A percentile compares a stretch with the other conserved stretches of the same genome.
These are phyloP conservation scores for Daucus carota DNA, from an alignment of 129 eudicot genomes.

Conservation along the genomic window DNA sequence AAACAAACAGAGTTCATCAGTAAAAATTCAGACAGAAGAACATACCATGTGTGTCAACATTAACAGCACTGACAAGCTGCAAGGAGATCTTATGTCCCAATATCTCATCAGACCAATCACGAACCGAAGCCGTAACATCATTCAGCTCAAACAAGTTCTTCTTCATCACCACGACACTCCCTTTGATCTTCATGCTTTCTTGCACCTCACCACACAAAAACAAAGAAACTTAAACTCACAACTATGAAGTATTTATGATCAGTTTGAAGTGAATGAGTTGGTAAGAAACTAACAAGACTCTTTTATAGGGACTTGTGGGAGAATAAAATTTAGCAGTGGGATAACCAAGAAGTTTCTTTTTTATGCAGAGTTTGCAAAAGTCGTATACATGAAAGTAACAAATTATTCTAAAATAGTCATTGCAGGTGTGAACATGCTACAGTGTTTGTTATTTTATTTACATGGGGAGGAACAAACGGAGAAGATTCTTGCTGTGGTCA, in stretches of 20 bases:
- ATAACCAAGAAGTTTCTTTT: background rate
- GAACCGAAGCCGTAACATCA: slow-evolving; percentile 21
- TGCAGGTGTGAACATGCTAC: background rate
- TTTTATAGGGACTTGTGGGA: slow-evolving; percentile 4
- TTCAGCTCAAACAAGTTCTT: slow-evolving; percentile 35
- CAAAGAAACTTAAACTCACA: background rate
- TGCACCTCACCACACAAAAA: background rate
- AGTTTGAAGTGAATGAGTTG: background rate
- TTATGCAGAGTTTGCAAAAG: background rate
- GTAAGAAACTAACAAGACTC: background rate
- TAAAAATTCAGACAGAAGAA: background rate
- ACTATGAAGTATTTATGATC: background rate
- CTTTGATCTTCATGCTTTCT: slow-evolving; percentile 21
- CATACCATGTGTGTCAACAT: slow-evolving; percentile 12
- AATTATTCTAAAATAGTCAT: background rate
- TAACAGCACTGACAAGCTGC: slow-evolving; percentile 36
- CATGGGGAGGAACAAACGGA: background rate
- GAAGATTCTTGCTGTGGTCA: background rate
- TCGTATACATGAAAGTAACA: background rate
- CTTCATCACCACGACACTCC: slow-evolving; percentile 36
- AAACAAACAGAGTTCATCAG: background rate
- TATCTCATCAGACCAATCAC: slow-evolving; percentile 40
- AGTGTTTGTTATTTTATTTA: background rate
- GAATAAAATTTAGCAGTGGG: background rate
- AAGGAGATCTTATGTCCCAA: slow-evolving; percentile 35